Conservation (phyloP, 192 early-diverging fungal genomes). For the Jimgerdemannia flammicorona region DNA sequence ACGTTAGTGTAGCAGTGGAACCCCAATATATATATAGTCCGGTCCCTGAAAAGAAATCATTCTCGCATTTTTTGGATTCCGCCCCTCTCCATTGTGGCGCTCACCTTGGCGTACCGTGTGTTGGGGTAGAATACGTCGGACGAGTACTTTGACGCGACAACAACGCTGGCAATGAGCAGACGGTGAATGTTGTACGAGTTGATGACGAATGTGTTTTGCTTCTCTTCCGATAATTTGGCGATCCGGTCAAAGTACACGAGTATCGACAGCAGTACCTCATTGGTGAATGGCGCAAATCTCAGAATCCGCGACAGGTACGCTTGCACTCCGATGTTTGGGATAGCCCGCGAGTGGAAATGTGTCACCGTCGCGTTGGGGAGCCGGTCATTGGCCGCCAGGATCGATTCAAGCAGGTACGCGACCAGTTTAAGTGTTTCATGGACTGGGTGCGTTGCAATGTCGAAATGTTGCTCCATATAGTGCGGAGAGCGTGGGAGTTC, state of each 20-base stretch:
- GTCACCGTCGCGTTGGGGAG: conserved; percentile 41
- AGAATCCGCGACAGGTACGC: conserved; percentile 65
- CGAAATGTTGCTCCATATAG: conserved; percentile 12
- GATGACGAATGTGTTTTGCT: conserved; percentile 48
- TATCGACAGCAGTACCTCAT: conserved; percentile 61
- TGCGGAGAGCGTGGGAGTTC: no score
- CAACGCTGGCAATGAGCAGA: conserved; percentile 63
- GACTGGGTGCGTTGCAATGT: conserved; percentile 45
- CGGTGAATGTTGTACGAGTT: conserved; percentile 71
- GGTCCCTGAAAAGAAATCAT: background rate
- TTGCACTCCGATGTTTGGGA: conserved; percentile 60
- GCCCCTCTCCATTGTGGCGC: background rate
- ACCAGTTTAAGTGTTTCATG: conserved; percentile 42
- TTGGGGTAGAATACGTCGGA: conserved; percentile 76
- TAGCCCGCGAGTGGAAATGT: conserved; percentile 66
- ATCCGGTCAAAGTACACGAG: conserved; percentile 77
- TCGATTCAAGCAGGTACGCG: conserved; percentile 43
- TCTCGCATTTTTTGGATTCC: background rate
- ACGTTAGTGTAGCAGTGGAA: no score
- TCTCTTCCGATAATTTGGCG: conserved; percentile 26
- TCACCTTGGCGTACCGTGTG: conserved; percentile 64
- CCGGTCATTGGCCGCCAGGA: conserved; percentile 45
- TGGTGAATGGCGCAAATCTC: conserved; percentile 64
- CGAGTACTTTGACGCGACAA: conserved; percentile 71
- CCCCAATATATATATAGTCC: background rate